These are phyloP conservation scores for Amanita fuliginea DNA, from an alignment of 768 basidiomycete genomes.

Conservation along the genomic window DNA sequence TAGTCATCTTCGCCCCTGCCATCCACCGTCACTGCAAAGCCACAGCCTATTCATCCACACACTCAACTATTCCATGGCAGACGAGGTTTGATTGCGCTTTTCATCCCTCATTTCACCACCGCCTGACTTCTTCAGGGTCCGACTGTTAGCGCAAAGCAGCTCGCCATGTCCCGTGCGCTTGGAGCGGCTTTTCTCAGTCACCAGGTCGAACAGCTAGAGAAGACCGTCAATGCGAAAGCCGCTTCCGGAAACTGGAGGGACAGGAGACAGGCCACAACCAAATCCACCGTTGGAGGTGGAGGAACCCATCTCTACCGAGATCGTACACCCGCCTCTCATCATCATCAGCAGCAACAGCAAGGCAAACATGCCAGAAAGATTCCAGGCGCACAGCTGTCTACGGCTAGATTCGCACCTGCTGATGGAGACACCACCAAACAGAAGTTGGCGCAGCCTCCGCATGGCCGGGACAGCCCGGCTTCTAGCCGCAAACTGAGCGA, in stretches of 20 bases:
- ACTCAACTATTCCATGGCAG: background rate
- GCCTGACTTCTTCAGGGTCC: background rate
- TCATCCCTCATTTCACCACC: no score
- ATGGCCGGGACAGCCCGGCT: constrained; percentile 9
- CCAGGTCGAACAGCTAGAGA: constrained; percentile 83
- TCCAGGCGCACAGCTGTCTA: background rate
- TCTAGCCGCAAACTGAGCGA: constrained; percentile 20
- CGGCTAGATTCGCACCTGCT: background rate
- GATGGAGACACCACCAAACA: background rate
- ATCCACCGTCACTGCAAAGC: background rate
- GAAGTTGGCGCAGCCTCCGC: background rate
- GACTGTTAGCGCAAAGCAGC: constrained; percentile 31
- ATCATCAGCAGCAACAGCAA: background rate
- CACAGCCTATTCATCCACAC: background rate
- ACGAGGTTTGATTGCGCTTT: background rate
- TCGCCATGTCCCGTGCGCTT: constrained; percentile 79
- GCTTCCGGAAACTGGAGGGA: constrained; percentile 48
- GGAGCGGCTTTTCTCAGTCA: constrained; percentile 83
- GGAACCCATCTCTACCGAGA: background rate
- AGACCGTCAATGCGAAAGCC: constrained; percentile 43
- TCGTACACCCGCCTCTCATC: background rate
- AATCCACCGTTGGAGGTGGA: constrained; percentile 1
- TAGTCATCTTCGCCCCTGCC: background rate
- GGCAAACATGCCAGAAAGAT: no score
- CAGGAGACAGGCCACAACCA: constrained; percentile 15